Conservation (phyloP, 2,329 filamentous ascomycete genomes). For the Septoria linicola region DNA sequence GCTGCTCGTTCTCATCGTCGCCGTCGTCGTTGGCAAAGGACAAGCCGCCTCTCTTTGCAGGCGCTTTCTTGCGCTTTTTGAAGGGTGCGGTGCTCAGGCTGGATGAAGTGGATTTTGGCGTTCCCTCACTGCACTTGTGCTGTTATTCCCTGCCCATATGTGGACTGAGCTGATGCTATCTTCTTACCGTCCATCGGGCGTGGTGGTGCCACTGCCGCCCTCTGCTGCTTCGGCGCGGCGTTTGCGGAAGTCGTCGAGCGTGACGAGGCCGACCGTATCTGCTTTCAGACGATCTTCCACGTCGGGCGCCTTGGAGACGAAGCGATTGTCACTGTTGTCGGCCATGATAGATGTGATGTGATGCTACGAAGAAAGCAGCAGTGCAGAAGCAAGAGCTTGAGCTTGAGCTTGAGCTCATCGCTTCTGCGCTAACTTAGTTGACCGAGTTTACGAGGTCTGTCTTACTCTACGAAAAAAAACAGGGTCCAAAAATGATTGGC, state of each 20-base stretch:
- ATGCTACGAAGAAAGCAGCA: slow-evolving; percentile 7
- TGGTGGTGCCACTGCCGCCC: slow-evolving; percentile 54
- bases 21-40: slow-evolving; percentile 72
- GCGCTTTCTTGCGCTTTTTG: slow-evolving; percentile 58
- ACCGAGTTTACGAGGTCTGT: no score
- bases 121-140: slow-evolving; percentile 57
- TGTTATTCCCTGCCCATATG: slow-evolving; percentile 47
- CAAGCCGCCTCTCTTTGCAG: slow-evolving; percentile 58
- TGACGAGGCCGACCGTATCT: slow-evolving; percentile 85
- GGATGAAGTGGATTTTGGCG: slow-evolving; percentile 43
- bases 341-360: slow-evolving; percentile 19
- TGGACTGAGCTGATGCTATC: neutral
- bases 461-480: no score
- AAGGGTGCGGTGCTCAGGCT: slow-evolving; percentile 22
- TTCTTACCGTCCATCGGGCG: slow-evolving; percentile 61
- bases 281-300: slow-evolving; percentile 80
- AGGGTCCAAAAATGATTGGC: no score
- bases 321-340: slow-evolving; percentile 49
- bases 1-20: slow-evolving; percentile 50
- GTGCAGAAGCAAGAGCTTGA: neutral
- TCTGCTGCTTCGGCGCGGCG: slow-evolving; percentile 84
- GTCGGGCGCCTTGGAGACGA: slow-evolving; percentile 72
- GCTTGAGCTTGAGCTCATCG: slow-evolving; percentile 5
- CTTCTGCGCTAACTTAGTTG: no score
- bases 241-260: slow-evolving; percentile 92